Conservation (phyloP, 108 stramenopile genomes). For the Conticribra weissflogii region DNA sequence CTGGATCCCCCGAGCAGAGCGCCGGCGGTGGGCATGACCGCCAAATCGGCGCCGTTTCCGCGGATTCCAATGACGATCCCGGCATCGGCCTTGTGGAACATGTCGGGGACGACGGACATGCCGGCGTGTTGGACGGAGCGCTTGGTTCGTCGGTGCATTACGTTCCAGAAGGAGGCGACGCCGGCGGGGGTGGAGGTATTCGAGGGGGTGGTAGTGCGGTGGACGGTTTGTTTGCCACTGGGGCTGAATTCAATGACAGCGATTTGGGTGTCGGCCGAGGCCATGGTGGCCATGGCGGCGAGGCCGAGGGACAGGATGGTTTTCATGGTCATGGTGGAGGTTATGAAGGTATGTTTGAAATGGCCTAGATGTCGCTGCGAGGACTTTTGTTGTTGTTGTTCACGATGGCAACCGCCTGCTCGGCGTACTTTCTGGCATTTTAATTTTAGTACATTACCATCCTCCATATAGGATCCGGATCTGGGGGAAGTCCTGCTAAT, state of each 20-base stretch:
- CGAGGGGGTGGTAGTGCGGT: conserved; percentile 47
- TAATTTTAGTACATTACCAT: too few relatives aligned
- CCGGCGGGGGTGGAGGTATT: conserved; percentile 59
- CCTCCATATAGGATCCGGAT: too few relatives aligned
- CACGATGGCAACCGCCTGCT: too few relatives aligned
- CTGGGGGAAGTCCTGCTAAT: too few relatives aligned
- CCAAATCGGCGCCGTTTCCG: conserved; percentile 56
- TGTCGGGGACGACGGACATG: conserved; percentile 86
- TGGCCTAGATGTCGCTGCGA: too few relatives aligned
- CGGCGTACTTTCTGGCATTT: too few relatives aligned
- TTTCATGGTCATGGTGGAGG: conserved; percentile 33
- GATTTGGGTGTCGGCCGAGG: conserved; percentile 60
- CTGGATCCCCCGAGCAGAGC: conserved; percentile 40
- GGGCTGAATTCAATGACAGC: conserved; percentile 80
- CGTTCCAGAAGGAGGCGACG: conserved; percentile 71
- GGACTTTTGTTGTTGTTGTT: too few relatives aligned
- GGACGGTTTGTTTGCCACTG: conserved; percentile 74
- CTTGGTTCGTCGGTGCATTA: conserved; percentile 55
- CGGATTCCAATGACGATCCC: conserved; percentile 74
- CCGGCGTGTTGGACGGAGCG: conserved; percentile 58
- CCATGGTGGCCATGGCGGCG: conserved; percentile 26
- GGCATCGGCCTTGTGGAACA: conserved; percentile 69
- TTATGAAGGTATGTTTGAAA: too few relatives aligned
- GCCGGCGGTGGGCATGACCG: conserved; percentile 64
- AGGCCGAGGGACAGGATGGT: conserved; percentile 49